These are phyloP conservation scores for Bryum argenteum DNA, from an alignment of 225 moss, liverwort and hornwort genomes.

Conservation along the genomic window DNA sequence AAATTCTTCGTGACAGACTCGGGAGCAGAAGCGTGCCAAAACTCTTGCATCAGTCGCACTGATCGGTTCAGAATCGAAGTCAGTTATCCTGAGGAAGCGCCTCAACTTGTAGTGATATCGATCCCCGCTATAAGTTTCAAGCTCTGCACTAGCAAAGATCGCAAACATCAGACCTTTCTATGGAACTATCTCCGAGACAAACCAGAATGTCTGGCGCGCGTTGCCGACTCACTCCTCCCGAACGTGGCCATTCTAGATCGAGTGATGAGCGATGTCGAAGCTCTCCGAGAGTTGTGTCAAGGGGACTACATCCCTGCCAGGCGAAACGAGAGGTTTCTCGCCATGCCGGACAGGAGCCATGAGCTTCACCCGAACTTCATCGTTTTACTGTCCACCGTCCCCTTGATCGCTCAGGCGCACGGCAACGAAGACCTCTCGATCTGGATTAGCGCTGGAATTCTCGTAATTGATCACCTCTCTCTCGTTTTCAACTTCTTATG, in stretches of 20 bases:
- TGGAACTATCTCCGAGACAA: constrained; percentile 23
- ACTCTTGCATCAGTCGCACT: not conserved
- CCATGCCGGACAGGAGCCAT: constrained; percentile 1
- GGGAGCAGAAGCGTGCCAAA: not conserved
- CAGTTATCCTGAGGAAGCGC: not conserved
- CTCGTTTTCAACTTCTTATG: constrained; percentile 11
- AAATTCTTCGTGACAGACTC: not conserved
- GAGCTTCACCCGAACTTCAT: constrained; percentile 23
- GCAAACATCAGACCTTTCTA: not conserved
- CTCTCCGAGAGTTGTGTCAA: constrained; percentile 8
- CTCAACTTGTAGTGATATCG: not conserved
- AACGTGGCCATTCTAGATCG: not conserved
- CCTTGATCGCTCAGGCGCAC: constrained; percentile 16
- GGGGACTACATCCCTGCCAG: not conserved
- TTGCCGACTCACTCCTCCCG: not conserved
- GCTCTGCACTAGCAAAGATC: constrained; percentile 1
- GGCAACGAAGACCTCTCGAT: not conserved
- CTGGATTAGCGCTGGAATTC: constrained; percentile 12
- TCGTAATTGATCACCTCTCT: constrained; percentile 16
- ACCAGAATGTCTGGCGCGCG: constrained; percentile 9
- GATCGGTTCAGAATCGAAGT: not conserved
- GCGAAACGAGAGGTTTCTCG: not conserved
- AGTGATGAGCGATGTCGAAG: constrained; percentile 14
- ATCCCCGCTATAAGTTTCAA: constrained; percentile 22
- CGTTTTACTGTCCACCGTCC: constrained; percentile 3